A percentile compares a stretch with the other conserved stretches of the same genome.
phyloP scores from a whole-genome alignment of 2,329 filamentous ascomycete species.

The Dryadomyces sulphureus region DNA sequence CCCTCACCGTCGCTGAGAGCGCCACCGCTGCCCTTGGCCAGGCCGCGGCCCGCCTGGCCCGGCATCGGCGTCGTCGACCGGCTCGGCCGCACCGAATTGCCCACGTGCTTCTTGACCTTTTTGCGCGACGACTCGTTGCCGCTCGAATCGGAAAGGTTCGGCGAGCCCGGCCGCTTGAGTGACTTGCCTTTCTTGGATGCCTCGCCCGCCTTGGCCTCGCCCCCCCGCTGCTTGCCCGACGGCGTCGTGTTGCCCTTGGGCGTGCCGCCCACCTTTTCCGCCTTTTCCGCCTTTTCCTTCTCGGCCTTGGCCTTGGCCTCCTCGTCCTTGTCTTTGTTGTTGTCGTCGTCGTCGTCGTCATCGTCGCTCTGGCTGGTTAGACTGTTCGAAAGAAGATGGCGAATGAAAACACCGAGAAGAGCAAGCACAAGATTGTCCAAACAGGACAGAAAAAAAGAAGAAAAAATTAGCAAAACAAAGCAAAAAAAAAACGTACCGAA shows the following conservation, averaged over 20 bases:
- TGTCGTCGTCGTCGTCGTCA: conserved; percentile 1
- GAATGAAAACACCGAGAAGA: neutral
- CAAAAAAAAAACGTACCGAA: conserved; percentile 16
- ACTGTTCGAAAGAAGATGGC: neutral
- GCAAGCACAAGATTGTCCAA: neutral
- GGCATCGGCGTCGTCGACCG: conserved; percentile 41
- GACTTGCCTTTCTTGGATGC: conserved; percentile 41
- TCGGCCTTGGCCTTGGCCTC: conserved; percentile 4
- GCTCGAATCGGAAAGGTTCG: conserved; percentile 77
- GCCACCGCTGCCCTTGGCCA: conserved; percentile 35
- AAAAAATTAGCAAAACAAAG: neutral
- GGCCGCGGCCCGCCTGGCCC: conserved; percentile 21
- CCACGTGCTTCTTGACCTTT: conserved; percentile 51
- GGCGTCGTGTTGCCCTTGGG: conserved; percentile 53
- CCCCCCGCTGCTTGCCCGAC: conserved; percentile 29
- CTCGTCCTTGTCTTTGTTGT: conserved; percentile 27
- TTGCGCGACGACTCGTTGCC: conserved; percentile 80
- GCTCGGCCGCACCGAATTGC: conserved; percentile 31
- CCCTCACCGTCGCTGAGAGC: conserved; percentile 60
- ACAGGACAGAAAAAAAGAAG: neutral
- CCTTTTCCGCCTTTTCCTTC: conserved; percentile 4
- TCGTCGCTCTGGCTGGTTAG: conserved; percentile 8
- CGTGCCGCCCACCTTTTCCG: conserved; percentile 33
- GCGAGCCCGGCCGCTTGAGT: conserved; percentile 75
- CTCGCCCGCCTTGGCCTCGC: conserved; percentile 27